Evolutionary conservation across 495 filamentous ascomycete genomes (phyloP).

Genomic region (Elaphomyces granulatus): DNA sequence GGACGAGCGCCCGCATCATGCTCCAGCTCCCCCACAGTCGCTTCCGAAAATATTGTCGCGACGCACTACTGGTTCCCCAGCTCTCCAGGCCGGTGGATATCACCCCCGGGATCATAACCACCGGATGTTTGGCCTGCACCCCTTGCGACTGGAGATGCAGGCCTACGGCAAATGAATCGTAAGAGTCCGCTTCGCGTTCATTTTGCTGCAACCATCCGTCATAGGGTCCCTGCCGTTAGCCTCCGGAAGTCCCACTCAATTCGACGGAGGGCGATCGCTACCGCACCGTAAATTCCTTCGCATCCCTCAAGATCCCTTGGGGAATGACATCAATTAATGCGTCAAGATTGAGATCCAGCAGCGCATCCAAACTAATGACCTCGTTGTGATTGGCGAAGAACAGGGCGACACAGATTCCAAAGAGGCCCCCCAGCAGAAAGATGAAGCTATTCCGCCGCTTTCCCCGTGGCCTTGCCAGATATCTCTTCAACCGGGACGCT

Average conservation of each 20-base stretch:
- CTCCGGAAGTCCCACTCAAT: constrained; percentile 6
- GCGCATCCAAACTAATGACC: constrained; percentile 63
- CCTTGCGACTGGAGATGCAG: constrained; percentile 72
- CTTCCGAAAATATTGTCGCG: constrained; percentile 82
- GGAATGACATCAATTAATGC: constrained; percentile 70
- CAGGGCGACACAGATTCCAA: constrained; percentile 65
- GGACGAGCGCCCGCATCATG: constrained; percentile 90
- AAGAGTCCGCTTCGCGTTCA: constrained; percentile 74
- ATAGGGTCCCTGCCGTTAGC: constrained; percentile 7
- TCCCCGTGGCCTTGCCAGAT: constrained; percentile 31
- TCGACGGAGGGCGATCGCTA: not conserved
- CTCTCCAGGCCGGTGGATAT: constrained; percentile 95
- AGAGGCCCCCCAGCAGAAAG: constrained; percentile 69
- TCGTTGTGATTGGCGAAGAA: constrained; percentile 78
- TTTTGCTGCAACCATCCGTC: constrained; percentile 60
- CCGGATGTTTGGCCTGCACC: constrained; percentile 65
- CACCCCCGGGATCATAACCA: constrained; percentile 94
- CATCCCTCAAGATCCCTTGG: constrained; percentile 66
- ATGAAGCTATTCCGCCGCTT: constrained; percentile 66
- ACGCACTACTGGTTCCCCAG: constrained; percentile 75
- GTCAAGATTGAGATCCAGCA: constrained; percentile 75
- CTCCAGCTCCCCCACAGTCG: constrained; percentile 94
- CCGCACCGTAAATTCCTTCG: constrained; percentile 62
- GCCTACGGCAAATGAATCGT: constrained; percentile 87
- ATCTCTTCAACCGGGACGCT: constrained; percentile 24